These are phyloP conservation scores for Dicorynia guianensis DNA, from an alignment of 306 rosid genomes.

Conservation along the genomic window DNA sequence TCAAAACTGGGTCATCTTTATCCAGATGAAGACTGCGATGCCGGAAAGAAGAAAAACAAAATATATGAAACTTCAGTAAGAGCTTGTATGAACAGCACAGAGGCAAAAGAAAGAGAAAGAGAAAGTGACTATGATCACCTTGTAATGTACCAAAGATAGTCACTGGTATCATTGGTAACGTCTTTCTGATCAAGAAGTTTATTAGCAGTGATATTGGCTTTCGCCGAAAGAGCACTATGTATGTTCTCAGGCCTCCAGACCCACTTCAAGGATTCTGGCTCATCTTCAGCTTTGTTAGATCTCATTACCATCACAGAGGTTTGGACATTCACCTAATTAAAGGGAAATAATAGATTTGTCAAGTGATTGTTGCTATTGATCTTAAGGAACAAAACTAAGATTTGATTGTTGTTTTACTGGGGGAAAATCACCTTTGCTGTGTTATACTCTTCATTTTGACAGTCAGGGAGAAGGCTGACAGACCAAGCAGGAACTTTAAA, in stretches of 20 bases:
- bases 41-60: not conserved
- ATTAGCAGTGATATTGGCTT: conserved; percentile 29
- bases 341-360: not conserved
- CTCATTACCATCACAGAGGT: conserved; percentile 55
- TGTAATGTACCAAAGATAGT: conserved; percentile 70
- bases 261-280: conserved; percentile 56
- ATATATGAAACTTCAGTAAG: not conserved
- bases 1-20: conserved; percentile 56
- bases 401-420: not conserved
- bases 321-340: conserved; percentile 60
- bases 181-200: conserved; percentile 56
- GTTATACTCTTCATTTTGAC: conserved; percentile 54
- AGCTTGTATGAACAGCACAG: not conserved
- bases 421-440: conserved; percentile 52
- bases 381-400: not conserved
- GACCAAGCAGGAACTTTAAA: conserved; percentile 69
- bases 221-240: conserved; percentile 40
- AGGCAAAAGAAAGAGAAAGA: not conserved
- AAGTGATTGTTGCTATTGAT: not conserved
- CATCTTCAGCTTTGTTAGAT: conserved; percentile 46
- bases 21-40: conserved; percentile 41
- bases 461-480: conserved; percentile 64
- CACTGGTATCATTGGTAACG: conserved; percentile 52
- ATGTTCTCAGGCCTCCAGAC: conserved; percentile 60
- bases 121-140: conserved; percentile 40